Evolutionary conservation across 371 early-diverging fungal species (phyloP), one percentile per base, ranked within the genome.

Genomic region (Chytridium lagenaria): DNA sequence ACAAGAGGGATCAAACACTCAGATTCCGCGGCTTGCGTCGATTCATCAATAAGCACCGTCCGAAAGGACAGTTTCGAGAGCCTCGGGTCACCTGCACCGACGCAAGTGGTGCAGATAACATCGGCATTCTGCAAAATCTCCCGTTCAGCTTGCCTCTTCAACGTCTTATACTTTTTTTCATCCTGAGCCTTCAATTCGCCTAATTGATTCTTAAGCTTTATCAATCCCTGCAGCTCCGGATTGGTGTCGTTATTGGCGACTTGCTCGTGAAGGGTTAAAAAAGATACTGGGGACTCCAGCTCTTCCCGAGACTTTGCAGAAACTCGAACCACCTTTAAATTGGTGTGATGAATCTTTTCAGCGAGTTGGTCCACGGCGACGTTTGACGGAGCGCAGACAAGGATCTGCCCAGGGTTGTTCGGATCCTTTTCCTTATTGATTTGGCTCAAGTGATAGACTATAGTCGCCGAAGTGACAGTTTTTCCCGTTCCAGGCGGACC

Each of bases 341-440:
- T 96, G 0, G 98, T 97, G 40, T 89, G 90, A 81, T 98, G 95
- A 70, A 99, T 95, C 80, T 97, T 97, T 74, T 95, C 94, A 0
- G 98, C 92, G 49, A 99, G 82, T 81, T 99, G 98, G 84, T 99
- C 99, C 0, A 99, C 99, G 38, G 99, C 99, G 0, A 98, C 98
- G 79, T 99, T 99, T 78, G 93, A 92, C n/a, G 99, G 99, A 0
- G 99, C 99, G 77, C 95, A 95, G 0, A 99, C 98, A 50, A 99
- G 84, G 7, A 99, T 92, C 84, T 95, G 97, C 10, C 96, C 97
- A 50, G 89, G 85, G 23, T 61, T 61, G 3, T 7, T 33, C 3
- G 61, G 61, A 23, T 61, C 36, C 36, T 12, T 15, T 10, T 28
- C 61, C 50, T 61, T 57, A 77, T 91, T 92, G 86, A 93, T 91